These are phyloP conservation scores for Xylariaceae sp. DNA, from an alignment of 2,329 filamentous ascomycete species.

Conservation along the genomic window DNA sequence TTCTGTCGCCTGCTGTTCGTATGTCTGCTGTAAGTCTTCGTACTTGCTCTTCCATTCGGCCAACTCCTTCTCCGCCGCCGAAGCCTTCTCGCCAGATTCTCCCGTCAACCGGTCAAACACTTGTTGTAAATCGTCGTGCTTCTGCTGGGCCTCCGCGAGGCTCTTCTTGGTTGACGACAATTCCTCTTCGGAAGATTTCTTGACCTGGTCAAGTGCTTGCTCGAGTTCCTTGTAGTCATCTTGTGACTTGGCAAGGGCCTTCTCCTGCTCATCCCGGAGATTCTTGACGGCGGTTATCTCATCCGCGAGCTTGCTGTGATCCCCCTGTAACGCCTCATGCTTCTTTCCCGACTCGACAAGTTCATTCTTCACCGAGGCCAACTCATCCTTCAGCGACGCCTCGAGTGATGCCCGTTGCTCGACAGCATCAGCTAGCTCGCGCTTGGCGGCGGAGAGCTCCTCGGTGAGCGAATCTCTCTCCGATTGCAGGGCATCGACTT, in stretches of 20 bases:
- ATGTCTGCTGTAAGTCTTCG: slow-evolving; percentile 15
- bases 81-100: slow-evolving; percentile 38
- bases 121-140: slow-evolving; percentile 25
- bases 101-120: slow-evolving; percentile 36
- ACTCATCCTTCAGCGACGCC: slow-evolving; percentile 36
- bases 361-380: slow-evolving; percentile 39
- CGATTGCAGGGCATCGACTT: slow-evolving; percentile 27
- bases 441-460: slow-evolving; percentile 40
- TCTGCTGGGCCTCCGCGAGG: slow-evolving; percentile 26
- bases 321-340: slow-evolving; percentile 36
- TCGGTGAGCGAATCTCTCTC: slow-evolving; percentile 29
- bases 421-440: slow-evolving; percentile 39
- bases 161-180: slow-evolving; percentile 35
- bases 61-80: slow-evolving; percentile 31
- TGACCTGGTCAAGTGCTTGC: slow-evolving; percentile 27
- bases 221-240: slow-evolving; percentile 23
- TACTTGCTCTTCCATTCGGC: slow-evolving; percentile 30
- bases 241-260: slow-evolving; percentile 23
- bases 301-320: slow-evolving; percentile 29
- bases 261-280: slow-evolving; percentile 28
- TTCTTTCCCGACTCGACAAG: slow-evolving; percentile 40
- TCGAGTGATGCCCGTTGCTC: slow-evolving; percentile 42
- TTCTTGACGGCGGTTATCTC: slow-evolving; percentile 31
- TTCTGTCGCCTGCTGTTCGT: slow-evolving; percentile 16
- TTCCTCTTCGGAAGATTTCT: slow-evolving; percentile 39